Conservation (phyloP, 1,284 basidiomycete species). For the Bondarzewia mesenterica region DNA sequence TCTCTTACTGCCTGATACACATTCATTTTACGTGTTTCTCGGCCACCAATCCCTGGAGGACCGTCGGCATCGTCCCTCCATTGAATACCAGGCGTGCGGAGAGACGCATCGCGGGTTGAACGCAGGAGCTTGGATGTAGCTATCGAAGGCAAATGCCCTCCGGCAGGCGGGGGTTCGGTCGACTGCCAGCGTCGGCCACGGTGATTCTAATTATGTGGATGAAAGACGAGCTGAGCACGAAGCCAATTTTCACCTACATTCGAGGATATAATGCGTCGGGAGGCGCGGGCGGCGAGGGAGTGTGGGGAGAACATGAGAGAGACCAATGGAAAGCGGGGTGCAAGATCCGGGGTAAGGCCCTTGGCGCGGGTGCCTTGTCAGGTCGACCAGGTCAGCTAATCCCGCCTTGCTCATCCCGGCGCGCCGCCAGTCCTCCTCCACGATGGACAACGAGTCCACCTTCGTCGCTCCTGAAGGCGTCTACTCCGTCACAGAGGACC, state of each 20-base stretch:
- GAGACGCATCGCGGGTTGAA: conserved; percentile 55
- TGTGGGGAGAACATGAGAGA: not conserved
- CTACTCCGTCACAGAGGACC: conserved; percentile 79
- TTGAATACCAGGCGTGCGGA: conserved; percentile 62
- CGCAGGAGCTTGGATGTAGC: conserved; percentile 57
- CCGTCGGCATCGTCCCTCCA: conserved; percentile 59
- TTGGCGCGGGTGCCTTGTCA: not conserved
- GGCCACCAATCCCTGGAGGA: conserved; percentile 48
- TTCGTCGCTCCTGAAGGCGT: conserved; percentile 84
- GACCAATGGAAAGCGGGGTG: not conserved
- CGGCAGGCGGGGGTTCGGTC: conserved; percentile 59
- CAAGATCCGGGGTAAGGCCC: conserved; percentile 5
- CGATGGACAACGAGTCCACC: conserved; percentile 72
- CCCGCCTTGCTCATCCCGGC: too few relatives aligned
- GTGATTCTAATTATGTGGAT: too few relatives aligned
- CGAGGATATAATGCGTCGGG: not conserved
- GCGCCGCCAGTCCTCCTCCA: too few relatives aligned
- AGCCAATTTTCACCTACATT: too few relatives aligned
- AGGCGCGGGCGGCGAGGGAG: not conserved
- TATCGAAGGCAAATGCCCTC: conserved; percentile 63
- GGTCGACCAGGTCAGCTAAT: not conserved
- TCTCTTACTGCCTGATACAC: conserved; percentile 86
- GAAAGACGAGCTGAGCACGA: too few relatives aligned
- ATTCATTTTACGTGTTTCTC: conserved; percentile 88
- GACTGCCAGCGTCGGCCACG: too few relatives aligned